Evolutionary conservation across 129 eudicot species (phyloP), one percentile per base, ranked within the genome.

Genomic region (Solidago caesia): DNA sequence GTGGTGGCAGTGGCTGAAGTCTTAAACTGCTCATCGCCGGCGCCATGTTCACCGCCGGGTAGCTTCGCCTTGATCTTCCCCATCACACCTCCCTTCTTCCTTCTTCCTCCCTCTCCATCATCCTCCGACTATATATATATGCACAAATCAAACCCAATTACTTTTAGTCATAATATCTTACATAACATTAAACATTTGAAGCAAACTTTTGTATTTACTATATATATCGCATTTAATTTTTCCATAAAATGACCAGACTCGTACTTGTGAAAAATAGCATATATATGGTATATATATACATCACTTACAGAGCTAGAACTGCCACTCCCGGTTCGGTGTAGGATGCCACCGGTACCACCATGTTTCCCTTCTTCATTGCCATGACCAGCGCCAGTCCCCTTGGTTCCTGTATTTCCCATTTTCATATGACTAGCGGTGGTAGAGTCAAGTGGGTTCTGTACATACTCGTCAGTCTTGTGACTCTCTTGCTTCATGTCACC

Each of bases 21-120:
- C 46, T 70, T 70, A 2, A 56, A 55, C 9, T 77, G 70, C 42
- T 77, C 71, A 53, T 55, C 60, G 27, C 8, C 60, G 53, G 52
- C 44, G 39, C 64, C 90, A 9, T 85, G 88, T 69, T 70, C 71
- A 25, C 71, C 76, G 47, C 74, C 90, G 4, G 90, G 88, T 2
- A 89, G 69, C 83, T 89, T 89, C 47, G 84, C 86, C 86, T 87
- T 89, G 64, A 89, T 89, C 87, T 80, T 89, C 61, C 82, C 87
- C 81, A 80, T 63, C 61, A 89, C 44, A 33, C 90, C 88, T 58
- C 81, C 84, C 83, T 56, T 56, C 61, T 56, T 56, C 61, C 61
- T 56, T 56, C 61, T 56, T 56, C 61, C 61, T 5, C 61, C 61
- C 29, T 56, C 27, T 56, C 61, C 61, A 16, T 56, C 61, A 56